A percentile compares a stretch with the other conserved stretches of the same genome.
Conservation (phyloP, 768 basidiomycete genomes). For the Pleurotus platypus region DNA sequence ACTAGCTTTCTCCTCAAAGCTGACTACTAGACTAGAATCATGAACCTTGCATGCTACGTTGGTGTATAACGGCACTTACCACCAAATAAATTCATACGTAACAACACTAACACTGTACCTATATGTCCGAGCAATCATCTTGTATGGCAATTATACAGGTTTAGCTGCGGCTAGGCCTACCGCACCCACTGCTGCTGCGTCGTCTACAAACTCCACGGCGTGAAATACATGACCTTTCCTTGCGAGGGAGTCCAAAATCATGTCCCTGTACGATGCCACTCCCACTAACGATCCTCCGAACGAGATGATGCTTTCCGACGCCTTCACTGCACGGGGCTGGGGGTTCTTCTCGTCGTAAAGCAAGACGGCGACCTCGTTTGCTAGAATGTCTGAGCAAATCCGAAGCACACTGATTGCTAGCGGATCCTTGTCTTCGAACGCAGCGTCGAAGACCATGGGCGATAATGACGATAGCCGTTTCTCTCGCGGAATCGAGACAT, state of each 20-base stretch:
- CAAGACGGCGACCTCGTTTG: slow-evolving; percentile 53
- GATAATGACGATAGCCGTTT: slow-evolving; percentile 71
- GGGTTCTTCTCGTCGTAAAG: slow-evolving; percentile 30
- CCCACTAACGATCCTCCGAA: slow-evolving; percentile 80
- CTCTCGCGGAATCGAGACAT: slow-evolving; percentile 47
- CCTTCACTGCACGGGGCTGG: slow-evolving; percentile 36
- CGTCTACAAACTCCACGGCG: slow-evolving; percentile 63
- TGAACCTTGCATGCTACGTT: no score
- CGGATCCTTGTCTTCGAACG: slow-evolving; percentile 64
- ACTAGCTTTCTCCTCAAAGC: no score
- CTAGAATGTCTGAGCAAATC: slow-evolving; percentile 50
- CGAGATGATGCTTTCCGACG: slow-evolving; percentile 59
- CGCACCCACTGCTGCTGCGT: slow-evolving; percentile 67
- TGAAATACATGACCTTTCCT: slow-evolving; percentile 60
- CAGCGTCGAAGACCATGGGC: slow-evolving; percentile 75
- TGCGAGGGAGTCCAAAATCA: slow-evolving; percentile 53
- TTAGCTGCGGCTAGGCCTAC: slow-evolving; percentile 42
- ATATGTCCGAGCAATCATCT: no score
- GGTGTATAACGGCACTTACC: no score
- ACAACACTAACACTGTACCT: no score
- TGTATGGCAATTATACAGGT: not conserved
- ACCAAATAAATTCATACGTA: no score
- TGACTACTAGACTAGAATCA: no score
- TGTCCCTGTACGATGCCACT: slow-evolving; percentile 52
- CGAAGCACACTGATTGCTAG: slow-evolving; percentile 60